Evolutionary conservation across 805 yeast species (phyloP).

Genomic region (Teunomyces tritomae): DNA sequence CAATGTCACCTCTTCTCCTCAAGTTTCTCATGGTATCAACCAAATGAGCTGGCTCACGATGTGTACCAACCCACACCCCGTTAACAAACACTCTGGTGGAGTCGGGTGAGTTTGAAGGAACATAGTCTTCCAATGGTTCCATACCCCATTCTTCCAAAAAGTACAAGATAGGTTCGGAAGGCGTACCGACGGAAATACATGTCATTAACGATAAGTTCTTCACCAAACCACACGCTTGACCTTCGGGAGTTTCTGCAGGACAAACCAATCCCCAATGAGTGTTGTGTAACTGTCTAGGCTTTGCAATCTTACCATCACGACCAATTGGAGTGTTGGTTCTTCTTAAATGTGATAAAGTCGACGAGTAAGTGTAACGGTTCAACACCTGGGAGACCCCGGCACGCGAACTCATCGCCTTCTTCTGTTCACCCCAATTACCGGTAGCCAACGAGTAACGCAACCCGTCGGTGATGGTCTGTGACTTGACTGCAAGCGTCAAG

Average conservation of each 20-base stretch:
- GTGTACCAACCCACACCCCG: constrained; percentile 99
- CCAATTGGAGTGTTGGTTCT: constrained; percentile 99
- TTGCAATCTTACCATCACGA: constrained; percentile 97
- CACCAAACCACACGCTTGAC: constrained; percentile 99
- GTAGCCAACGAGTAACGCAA: constrained; percentile 96
- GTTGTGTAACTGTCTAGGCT: constrained; percentile 98
- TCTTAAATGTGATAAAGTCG: constrained; percentile 97
- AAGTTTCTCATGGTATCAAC: constrained; percentile 87
- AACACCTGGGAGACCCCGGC: constrained; percentile 99
- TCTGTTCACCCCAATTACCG: constrained; percentile 99
- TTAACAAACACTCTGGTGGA: constrained; percentile 94
- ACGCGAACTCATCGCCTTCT: constrained; percentile 97
- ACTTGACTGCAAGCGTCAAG: constrained; percentile 92
- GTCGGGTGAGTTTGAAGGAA: constrained; percentile 86
- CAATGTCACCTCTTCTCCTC: constrained; percentile 92
- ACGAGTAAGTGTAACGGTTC: constrained; percentile 95
- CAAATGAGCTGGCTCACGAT: constrained; percentile 90
- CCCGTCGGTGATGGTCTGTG: constrained; percentile 96
- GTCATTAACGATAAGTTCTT: constrained; percentile 95
- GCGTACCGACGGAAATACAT: constrained; percentile 95
- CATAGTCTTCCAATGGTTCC: constrained; percentile 95
- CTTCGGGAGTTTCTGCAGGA: constrained; percentile 99
- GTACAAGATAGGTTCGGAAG: constrained; percentile 91
- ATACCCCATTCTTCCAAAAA: constrained; percentile 98
- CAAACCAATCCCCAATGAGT: constrained; percentile 99